Percentiles rank a stretch among this genome's conserved stretches.
phyloP scores from a whole-genome alignment of 495 filamentous ascomycete species.

The Lepidopterella palustris region DNA sequence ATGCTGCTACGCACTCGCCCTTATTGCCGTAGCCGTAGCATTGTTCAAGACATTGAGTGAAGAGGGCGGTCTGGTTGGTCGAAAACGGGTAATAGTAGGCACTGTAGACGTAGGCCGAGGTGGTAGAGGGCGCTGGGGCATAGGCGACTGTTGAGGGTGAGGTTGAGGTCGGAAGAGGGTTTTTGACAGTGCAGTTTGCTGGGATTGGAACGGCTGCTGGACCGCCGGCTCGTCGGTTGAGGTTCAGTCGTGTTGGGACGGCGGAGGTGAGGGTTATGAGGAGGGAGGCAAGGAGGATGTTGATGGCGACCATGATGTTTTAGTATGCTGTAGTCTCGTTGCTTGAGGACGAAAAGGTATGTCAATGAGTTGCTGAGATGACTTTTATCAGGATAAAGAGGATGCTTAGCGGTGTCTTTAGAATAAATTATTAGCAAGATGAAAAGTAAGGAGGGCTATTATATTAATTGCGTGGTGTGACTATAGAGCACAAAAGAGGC shows the following conservation, averaged over 20 bases:
- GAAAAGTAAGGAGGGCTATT: no score
- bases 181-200: slow-evolving; percentile 27
- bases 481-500: no score
- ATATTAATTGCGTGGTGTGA: no score
- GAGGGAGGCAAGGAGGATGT: slow-evolving; percentile 18
- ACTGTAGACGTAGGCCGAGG: slow-evolving; percentile 15
- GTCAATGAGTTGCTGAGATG: no score
- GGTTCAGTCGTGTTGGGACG: slow-evolving; percentile 8
- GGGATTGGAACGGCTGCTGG: slow-evolving; percentile 27
- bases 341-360: no score
- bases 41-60: slow-evolving; percentile 30
- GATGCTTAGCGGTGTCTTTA: no score
- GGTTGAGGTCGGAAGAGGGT: slow-evolving; percentile 13
- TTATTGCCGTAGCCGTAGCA: slow-evolving; percentile 33
- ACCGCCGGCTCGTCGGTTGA: slow-evolving; percentile 25
- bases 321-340: no score
- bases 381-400: no score
- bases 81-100: slow-evolving; percentile 22
- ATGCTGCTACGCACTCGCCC: slow-evolving; percentile 26
- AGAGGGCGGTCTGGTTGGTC: slow-evolving; percentile 8
- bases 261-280: slow-evolving; percentile 16
- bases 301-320: neutral
- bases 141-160: slow-evolving; percentile 13
- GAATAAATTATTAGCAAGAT: no score
- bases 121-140: slow-evolving; percentile 13